These are phyloP conservation scores for Cucurbita ficifolia DNA, from an alignment of 306 rosid species.

Conservation along the genomic window DNA sequence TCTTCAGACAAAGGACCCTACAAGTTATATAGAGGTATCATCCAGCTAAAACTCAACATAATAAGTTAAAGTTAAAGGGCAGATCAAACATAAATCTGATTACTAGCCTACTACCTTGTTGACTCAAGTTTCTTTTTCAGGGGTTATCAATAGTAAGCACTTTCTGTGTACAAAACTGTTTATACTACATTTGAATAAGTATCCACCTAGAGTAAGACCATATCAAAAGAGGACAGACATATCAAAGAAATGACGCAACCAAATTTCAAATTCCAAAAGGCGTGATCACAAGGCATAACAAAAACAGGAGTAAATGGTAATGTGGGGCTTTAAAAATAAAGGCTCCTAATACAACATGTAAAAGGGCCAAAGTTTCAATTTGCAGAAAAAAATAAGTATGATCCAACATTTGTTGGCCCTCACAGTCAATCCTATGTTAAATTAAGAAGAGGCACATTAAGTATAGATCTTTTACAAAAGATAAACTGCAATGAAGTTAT, in stretches of 20 bases:
- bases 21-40: slow-evolving; percentile 16
- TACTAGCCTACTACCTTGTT: slow-evolving; percentile 76
- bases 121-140: slow-evolving; percentile 75
- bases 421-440: not conserved
- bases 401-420: not conserved
- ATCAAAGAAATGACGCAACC: not conserved
- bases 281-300: not conserved
- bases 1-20: slow-evolving; percentile 82
- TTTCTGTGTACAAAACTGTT: slow-evolving; percentile 69
- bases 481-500: not conserved
- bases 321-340: not conserved
- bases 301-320: not conserved
- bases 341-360: not conserved
- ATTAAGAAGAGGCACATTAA: not conserved
- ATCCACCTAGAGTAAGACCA: slow-evolving; percentile 17
- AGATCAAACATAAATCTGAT: slow-evolving; percentile 53
- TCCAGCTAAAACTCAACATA: slow-evolving; percentile 28
- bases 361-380: not conserved
- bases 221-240: slow-evolving; percentile 11
- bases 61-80: slow-evolving; percentile 36
- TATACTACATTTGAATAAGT: slow-evolving; percentile 38
- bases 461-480: not conserved
- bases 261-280: not conserved
- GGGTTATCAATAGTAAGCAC: slow-evolving; percentile 54
- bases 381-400: not conserved